These are phyloP conservation scores for Euclidium syriacum DNA, from an alignment of 345 rosid species.

Conservation along the genomic window DNA sequence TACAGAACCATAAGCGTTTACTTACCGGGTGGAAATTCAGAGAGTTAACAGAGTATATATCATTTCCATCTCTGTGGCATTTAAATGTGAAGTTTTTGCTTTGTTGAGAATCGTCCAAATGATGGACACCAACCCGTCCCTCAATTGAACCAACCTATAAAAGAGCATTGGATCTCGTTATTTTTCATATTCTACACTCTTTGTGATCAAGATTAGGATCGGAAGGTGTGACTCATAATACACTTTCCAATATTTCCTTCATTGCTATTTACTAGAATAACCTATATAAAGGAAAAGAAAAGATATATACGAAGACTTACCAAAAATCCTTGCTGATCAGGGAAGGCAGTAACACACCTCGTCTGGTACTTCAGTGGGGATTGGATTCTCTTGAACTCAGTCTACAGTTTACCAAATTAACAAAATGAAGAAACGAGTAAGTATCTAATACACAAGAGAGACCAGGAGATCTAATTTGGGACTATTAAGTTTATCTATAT, in stretches of 20 bases:
- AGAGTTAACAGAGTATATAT: constrained; percentile 90
- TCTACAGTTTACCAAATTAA: constrained; percentile 36
- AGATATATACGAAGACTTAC: constrained; percentile 37
- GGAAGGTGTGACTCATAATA: background rate
- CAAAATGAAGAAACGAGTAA: background rate
- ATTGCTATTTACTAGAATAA: background rate
- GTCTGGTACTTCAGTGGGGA: constrained; percentile 97
- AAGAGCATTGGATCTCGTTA: constrained; percentile 20
- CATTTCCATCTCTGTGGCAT: constrained; percentile 92
- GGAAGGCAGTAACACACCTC: constrained; percentile 94
- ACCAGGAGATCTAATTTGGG: background rate
- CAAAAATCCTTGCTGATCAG: constrained; percentile 98
- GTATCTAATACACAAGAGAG: background rate
- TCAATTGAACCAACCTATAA: constrained; percentile 95
- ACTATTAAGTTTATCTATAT: background rate
- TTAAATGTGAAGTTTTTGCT: constrained; percentile 89
- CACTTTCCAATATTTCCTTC: background rate
- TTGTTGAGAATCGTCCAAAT: constrained; percentile 84
- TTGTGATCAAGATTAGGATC: background rate
- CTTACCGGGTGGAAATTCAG: constrained; percentile 96
- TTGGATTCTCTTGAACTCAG: constrained; percentile 77
- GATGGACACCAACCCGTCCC: constrained; percentile 97
- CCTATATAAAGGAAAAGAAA: background rate
- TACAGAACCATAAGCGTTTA: background rate
- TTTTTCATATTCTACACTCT: background rate